Evolutionary conservation across 768 basidiomycete species (phyloP).

Genomic region (Psilocybe subaeruginosa): DNA sequence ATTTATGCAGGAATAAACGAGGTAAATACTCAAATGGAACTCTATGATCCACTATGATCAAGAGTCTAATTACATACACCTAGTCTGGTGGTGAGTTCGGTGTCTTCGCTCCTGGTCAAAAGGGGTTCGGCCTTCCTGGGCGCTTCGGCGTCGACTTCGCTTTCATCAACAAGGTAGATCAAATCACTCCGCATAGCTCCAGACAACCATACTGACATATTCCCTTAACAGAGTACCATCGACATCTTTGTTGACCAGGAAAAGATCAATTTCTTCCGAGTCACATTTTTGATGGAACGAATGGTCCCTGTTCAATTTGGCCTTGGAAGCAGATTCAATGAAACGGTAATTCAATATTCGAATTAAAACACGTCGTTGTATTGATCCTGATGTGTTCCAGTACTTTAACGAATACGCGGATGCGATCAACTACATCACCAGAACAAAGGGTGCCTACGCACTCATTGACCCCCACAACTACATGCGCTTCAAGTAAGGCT

Average conservation of each 20-base stretch:
- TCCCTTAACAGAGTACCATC: slow-evolving; percentile 36
- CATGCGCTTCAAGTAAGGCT: slow-evolving; percentile 49
- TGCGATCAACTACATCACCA: slow-evolving; percentile 46
- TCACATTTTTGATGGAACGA: slow-evolving; percentile 51
- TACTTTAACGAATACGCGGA: slow-evolving; percentile 46
- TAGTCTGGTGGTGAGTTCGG: slow-evolving; percentile 53
- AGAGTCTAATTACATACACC: no score
- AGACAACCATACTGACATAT: neutral
- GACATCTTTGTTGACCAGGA: slow-evolving; percentile 51
- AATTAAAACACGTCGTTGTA: neutral
- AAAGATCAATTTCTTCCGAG: slow-evolving; percentile 52
- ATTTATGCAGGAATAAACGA: slow-evolving; percentile 50
- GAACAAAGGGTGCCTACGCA: slow-evolving; percentile 43
- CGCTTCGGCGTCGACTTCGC: slow-evolving; percentile 45
- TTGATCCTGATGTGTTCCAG: slow-evolving; percentile 19
- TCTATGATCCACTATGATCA: no score
- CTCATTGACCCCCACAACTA: slow-evolving; percentile 51
- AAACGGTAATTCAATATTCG: slow-evolving; percentile 34
- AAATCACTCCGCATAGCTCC: neutral
- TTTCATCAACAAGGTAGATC: slow-evolving; percentile 49
- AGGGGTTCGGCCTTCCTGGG: slow-evolving; percentile 46
- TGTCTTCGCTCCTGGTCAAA: slow-evolving; percentile 36
- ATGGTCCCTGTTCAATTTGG: slow-evolving; percentile 43
- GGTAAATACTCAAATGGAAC: slow-evolving; percentile 23
- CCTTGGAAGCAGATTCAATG: slow-evolving; percentile 45